A percentile compares a stretch with the other conserved stretches of the same genome.
These are phyloP conservation scores for Berberis vulgaris DNA, from an alignment of 164 flowering plant genomes.

Conservation along the genomic window DNA sequence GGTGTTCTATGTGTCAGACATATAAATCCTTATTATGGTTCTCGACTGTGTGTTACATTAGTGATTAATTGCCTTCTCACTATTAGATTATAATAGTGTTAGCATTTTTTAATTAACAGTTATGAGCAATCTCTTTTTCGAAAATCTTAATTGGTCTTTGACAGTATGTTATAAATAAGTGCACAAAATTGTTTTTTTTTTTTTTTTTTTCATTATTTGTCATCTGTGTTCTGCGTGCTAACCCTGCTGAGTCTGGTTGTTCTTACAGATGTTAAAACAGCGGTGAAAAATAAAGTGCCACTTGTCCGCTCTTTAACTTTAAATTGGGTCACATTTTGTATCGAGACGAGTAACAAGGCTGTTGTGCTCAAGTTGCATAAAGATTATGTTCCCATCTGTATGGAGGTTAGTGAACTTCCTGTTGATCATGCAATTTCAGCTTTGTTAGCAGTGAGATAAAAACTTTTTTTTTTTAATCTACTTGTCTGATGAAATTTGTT, in stretches of 20 bases:
- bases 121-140: no score
- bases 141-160: no score
- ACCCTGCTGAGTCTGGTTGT: background rate
- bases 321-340: conserved; percentile 90
- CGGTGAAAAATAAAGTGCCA: conserved; percentile 94
- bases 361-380: conserved; percentile 85
- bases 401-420: conserved; percentile 69
- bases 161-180: no score
- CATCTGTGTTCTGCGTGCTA: no score
- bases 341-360: conserved; percentile 85
- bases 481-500: conserved; percentile 3
- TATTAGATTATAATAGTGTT: no score
- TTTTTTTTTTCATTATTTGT: no score
- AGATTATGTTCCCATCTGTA: conserved; percentile 92
- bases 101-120: no score
- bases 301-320: conserved; percentile 92
- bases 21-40: no score
- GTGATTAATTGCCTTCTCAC: no score
- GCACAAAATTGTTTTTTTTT: no score
- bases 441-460: background rate
- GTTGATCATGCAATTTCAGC: background rate
- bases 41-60: no score
- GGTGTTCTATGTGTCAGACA: no score
- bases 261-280: conserved; percentile 72
- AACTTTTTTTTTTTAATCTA: background rate